Conservation (phyloP, 2,329 filamentous ascomycete genomes). For the Penicillium janthinellum region DNA sequence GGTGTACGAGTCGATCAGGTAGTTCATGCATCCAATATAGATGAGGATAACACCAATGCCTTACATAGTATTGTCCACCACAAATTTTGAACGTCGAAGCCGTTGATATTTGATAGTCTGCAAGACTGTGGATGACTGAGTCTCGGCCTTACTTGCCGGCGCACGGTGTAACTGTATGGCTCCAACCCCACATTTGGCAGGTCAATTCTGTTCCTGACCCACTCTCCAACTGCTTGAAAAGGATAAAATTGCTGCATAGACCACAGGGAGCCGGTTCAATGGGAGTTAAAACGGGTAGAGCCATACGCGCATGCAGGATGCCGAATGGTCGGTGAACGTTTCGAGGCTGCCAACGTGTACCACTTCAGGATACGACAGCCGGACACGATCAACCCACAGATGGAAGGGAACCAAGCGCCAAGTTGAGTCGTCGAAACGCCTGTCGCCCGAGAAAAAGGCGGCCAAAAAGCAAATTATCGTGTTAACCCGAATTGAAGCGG, state of each 20-base stretch:
- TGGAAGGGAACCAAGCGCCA: neutral
- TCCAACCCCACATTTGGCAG: neutral
- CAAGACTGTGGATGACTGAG: neutral
- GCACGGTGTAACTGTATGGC: neutral
- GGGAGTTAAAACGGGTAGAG: neutral
- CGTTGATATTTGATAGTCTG: neutral
- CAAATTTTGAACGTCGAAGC: neutral
- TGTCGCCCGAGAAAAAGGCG: neutral
- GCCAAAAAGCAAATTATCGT: neutral
- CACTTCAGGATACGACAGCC: neutral
- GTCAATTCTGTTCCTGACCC: neutral
- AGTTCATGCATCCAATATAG: conserved; percentile 10
- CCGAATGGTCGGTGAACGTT: neutral
- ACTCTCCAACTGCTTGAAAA: neutral
- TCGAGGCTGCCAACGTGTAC: neutral
- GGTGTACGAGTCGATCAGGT: conserved; percentile 11
- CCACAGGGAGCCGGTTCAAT: neutral
- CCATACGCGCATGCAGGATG: neutral
- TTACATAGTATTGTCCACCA: neutral
- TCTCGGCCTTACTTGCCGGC: neutral
- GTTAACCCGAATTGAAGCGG: neutral
- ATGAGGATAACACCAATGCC: conserved; percentile 7
- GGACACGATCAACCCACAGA: neutral
- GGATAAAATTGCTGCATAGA: neutral
- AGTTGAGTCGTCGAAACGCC: neutral